phyloP scores from a whole-genome alignment of 2,329 filamentous ascomycete genomes.

The Neofusicoccum kwambonambiense region DNA sequence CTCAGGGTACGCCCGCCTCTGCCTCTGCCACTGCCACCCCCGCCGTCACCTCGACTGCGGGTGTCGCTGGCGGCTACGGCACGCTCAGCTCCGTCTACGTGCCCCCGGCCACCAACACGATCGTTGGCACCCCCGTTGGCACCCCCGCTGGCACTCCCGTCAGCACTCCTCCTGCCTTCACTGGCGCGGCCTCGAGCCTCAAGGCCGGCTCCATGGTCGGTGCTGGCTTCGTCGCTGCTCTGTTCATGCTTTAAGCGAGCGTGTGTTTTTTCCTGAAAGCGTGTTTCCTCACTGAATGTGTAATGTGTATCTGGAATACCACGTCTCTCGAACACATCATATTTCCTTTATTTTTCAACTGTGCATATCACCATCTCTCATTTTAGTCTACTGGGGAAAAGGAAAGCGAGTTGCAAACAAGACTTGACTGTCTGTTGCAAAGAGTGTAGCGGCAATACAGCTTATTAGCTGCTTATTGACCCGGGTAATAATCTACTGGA shows the following conservation, averaged over 20 bases:
- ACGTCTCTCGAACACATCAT: not conserved
- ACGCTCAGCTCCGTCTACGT: constrained; percentile 28
- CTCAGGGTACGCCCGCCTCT: constrained; percentile 34
- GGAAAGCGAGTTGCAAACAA: constrained; percentile 2
- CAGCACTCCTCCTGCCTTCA: constrained; percentile 29
- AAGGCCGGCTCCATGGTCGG: constrained; percentile 17
- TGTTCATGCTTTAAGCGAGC: constrained; percentile 14
- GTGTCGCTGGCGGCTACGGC: not conserved
- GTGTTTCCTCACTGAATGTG: constrained; percentile 1
- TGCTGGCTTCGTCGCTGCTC: constrained; percentile 12
- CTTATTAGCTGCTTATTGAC: not conserved
- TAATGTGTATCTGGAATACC: constrained; percentile 18
- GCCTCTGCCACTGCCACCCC: constrained; percentile 24
- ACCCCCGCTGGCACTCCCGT: constrained; percentile 26
- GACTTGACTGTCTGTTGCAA: not conserved
- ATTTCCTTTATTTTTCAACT: not conserved
- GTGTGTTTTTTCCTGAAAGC: not conserved
- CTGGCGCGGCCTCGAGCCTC: constrained; percentile 30
- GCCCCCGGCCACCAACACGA: constrained; percentile 19
- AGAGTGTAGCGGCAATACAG: not conserved
- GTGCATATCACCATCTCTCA: not conserved
- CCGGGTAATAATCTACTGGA: not conserved
- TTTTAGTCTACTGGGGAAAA: constrained; percentile 6
- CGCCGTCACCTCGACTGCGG: not conserved
- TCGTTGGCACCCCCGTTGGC: constrained; percentile 24